Evolutionary conservation across 169 alveolate species (phyloP), one percentile per base, ranked within the genome.

Genomic region (Cystoisospora suis): DNA sequence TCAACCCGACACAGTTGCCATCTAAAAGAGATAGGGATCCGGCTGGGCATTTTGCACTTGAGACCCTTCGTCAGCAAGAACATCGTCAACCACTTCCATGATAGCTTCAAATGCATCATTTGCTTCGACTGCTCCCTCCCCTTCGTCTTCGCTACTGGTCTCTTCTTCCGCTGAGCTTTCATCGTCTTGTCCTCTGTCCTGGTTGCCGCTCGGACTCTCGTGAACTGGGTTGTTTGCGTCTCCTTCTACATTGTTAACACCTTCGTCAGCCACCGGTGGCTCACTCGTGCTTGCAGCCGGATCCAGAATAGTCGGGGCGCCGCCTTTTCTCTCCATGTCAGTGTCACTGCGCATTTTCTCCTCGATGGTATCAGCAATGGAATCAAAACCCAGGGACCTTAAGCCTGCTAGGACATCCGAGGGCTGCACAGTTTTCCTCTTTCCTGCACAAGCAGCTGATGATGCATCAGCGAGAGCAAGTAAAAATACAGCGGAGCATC

Each of bases 391-490:
- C 40, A 72, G 17, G 9, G 83, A 72, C 56, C 83, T 32, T 56
- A 72, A 38, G 23, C 83, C 83, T 1, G 83, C 83, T 17, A 72
- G 83, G 58, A 72, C 83, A 0, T 72, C 58, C 40, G 7, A 5
- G 34, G 56, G 4, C 27, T 38, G 38, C 34, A 72, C 47, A 5
- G 56, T 72, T n/a, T 72, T 72, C 29, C 83, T 29, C 59, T 36
- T 38, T 0, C 83, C 56, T 1, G 59, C 83, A 36, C 58, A 20
- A 0, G 58, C 47, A 12, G 83, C 83, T 5, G 83, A 6, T 6
- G 83, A 36, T 9, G 83, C 83, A n/a, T 72, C 83, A 34, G 58
- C 56, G 83, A 72, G 83, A 12, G 83, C 83, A 5, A 72, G 83
- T 20, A 72, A 34, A 36, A 72, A 72, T 47, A 72, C 23, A 5